These are phyloP conservation scores for Euclidium syriacum DNA, from an alignment of 345 rosid genomes.

Conservation along the genomic window DNA sequence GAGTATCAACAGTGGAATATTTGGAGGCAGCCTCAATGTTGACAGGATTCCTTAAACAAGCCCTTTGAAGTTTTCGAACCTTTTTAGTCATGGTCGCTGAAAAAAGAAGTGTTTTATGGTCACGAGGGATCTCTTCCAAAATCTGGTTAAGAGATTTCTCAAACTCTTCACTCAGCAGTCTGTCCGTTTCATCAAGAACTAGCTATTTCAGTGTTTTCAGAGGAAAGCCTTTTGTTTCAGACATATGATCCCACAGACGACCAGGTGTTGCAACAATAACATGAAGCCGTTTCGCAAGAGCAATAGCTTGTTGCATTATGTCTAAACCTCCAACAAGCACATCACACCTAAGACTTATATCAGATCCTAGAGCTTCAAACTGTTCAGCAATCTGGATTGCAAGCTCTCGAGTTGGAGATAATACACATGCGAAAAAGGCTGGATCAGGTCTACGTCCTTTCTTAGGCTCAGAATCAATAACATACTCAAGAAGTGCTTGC, in stretches of 20 bases:
- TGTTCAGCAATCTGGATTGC: conserved; percentile 98
- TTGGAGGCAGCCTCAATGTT: conserved; percentile 96
- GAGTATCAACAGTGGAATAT: conserved; percentile 88
- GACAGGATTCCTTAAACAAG: conserved; percentile 84
- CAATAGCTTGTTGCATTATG: conserved; percentile 70
- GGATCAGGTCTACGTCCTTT: conserved; percentile 53
- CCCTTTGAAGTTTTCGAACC: conserved; percentile 90
- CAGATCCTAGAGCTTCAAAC: conserved; percentile 85
- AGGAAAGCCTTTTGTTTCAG: conserved; percentile 86
- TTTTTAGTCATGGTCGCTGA: conserved; percentile 99
- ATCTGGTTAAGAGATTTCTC: conserved; percentile 86
- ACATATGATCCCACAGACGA: conserved; percentile 81
- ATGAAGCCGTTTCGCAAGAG: conserved; percentile 80
- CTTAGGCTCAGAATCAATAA: conserved; percentile 33
- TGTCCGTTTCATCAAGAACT: conserved; percentile 96
- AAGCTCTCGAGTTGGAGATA: conserved; percentile 94
- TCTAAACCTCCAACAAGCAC: conserved; percentile 99
- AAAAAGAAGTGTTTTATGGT: conserved; percentile 71
- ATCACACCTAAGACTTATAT: conserved; percentile 69
- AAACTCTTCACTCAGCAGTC: conserved; percentile 87
- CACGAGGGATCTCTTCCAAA: conserved; percentile 63
- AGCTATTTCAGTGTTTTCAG: conserved; percentile 69
- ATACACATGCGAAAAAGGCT: conserved; percentile 82
- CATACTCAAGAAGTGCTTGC: conserved; percentile 63
- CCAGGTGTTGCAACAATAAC: conserved; percentile 93